Evolutionary conservation across 2,329 filamentous ascomycete genomes (phyloP), one percentile per base, ranked within the genome.

Genomic region (Colletotrichum zoysiae): DNA sequence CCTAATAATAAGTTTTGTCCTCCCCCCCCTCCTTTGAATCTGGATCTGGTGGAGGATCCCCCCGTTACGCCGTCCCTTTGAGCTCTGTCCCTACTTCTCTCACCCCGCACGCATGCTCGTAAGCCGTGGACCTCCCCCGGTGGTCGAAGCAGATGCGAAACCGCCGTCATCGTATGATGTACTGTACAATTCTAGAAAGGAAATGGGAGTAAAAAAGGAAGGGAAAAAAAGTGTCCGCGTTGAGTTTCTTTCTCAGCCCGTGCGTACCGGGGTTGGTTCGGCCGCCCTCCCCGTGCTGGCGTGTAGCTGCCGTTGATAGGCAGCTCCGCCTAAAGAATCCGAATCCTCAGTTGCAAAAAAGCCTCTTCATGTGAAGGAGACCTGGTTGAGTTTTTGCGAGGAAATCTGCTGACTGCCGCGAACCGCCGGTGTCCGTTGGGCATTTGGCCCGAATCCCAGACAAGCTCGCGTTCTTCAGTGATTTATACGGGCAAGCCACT

Each of bases 151-250:
- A 38, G 50, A 59, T 50, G 18, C 46, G 50, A 66, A 30, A 18
- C 42, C 48, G 26, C 64, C 40, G 23, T 55, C 48, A 50, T 38
- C 57, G 58, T 57, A 40, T 71, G 38, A 71, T 63, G 58, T 69
- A 71, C 61, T 70, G 63, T 65, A 65, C 63, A 68, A 26, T 51
- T 63, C 58, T 48, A 58, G 38, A 64, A 68, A 53, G 50, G n/a
- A 40, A 46, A 20, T 46, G 20, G 20, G 20, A 8, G 20, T 20
- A 35, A 33, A 26, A 33, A 38, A 1, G 42, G 26, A 23, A 53
- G 4, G 9, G 16, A 0, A 44, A 55, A 55, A 23, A 55, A 6
- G 7, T 23, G 26, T 35, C 23, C 38, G 38, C 18, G 46, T 35
- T 53, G 60, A 46, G 4, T 14, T 40, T 42, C n/a, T 40, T 14